These are phyloP conservation scores for Lachancea sp. DNA, from an alignment of 805 yeast species.

Conservation along the genomic window DNA sequence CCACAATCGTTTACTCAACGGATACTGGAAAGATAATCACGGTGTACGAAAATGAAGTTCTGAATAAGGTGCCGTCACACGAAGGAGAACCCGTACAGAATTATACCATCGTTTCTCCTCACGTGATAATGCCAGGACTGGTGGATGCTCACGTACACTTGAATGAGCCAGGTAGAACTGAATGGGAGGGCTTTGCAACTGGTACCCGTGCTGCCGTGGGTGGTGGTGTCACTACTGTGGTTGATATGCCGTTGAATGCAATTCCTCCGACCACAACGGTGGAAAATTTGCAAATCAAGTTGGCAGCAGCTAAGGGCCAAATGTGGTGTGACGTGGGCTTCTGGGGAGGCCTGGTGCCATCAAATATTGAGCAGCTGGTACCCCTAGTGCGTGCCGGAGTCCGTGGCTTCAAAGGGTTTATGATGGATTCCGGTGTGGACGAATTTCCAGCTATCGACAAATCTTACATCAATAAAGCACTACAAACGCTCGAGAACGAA, in stretches of 20 bases:
- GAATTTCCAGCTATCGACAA: slow-evolving; percentile 83
- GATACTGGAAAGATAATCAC: slow-evolving; percentile 53
- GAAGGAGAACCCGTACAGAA: slow-evolving; percentile 27
- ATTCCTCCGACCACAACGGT: slow-evolving; percentile 92
- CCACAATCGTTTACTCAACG: slow-evolving; percentile 58
- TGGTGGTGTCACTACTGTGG: slow-evolving; percentile 93
- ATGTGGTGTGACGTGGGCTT: slow-evolving; percentile 92
- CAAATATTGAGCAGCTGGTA: slow-evolving; percentile 57
- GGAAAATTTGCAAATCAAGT: slow-evolving; percentile 64
- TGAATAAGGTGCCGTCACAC: too few relatives aligned
- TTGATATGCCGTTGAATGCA: slow-evolving; percentile 95
- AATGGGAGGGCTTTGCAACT: slow-evolving; percentile 97
- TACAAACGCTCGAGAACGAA: slow-evolving; percentile 53
- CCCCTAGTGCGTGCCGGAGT: slow-evolving; percentile 84
- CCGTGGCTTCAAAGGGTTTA: slow-evolving; percentile 86
- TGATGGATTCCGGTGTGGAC: slow-evolving; percentile 93
- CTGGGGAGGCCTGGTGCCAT: slow-evolving; percentile 94
- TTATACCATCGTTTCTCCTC: slow-evolving; percentile 53
- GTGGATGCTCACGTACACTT: slow-evolving; percentile 92
- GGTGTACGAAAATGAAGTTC: slow-evolving; percentile 33
- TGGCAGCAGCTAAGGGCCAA: slow-evolving; percentile 72
- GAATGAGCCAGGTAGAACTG: slow-evolving; percentile 97
- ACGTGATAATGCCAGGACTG: slow-evolving; percentile 75
- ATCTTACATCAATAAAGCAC: slow-evolving; percentile 57
- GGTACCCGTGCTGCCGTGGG: slow-evolving; percentile 93